Evolutionary conservation across 75 land plant genomes (phyloP).

Genomic region (Larix kaempferi): DNA sequence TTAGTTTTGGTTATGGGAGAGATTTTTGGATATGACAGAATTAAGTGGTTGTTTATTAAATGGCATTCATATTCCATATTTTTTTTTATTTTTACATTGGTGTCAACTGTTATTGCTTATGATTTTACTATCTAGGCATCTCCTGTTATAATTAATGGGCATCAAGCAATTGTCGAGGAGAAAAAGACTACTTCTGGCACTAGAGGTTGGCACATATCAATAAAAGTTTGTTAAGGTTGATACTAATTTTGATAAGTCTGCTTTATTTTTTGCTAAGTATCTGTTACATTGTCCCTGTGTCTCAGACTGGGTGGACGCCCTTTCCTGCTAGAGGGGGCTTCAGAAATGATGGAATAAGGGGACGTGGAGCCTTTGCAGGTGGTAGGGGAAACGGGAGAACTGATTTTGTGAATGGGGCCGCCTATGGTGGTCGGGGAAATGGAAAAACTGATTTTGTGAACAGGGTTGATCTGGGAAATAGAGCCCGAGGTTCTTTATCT

Average conservation of each 20-base stretch:
- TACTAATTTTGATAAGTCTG: not conserved
- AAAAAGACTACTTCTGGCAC: conserved; percentile 9
- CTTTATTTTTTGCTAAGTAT: not conserved
- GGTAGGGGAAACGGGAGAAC: conserved; percentile 3
- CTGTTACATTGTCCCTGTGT: not conserved
- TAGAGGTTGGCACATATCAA: too few species aligned
- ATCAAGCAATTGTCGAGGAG: conserved; percentile 10
- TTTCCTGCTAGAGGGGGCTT: conserved; percentile 28
- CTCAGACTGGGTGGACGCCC: conserved; percentile 20
- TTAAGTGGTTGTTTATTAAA: not conserved
- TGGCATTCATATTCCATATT: not conserved
- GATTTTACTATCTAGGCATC: conserved; percentile 8
- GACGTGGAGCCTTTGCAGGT: conserved; percentile 42
- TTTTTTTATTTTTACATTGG: not conserved
- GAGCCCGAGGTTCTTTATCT: conserved; percentile 29
- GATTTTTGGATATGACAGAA: not conserved
- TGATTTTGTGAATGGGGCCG: conserved; percentile 15
- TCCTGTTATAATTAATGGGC: conserved; percentile 5
- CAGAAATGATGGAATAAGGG: conserved; percentile 30
- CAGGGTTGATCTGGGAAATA: conserved; percentile 23
- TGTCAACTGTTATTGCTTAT: not conserved
- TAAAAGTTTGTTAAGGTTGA: not conserved
- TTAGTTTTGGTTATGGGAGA: not conserved
- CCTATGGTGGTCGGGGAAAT: conserved; percentile 34
- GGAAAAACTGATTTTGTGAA: conserved; percentile 25